Base-by-base conservation (phyloP, 495 filamentous ascomycete species). In the Clavariopsis aquatica region DNA sequence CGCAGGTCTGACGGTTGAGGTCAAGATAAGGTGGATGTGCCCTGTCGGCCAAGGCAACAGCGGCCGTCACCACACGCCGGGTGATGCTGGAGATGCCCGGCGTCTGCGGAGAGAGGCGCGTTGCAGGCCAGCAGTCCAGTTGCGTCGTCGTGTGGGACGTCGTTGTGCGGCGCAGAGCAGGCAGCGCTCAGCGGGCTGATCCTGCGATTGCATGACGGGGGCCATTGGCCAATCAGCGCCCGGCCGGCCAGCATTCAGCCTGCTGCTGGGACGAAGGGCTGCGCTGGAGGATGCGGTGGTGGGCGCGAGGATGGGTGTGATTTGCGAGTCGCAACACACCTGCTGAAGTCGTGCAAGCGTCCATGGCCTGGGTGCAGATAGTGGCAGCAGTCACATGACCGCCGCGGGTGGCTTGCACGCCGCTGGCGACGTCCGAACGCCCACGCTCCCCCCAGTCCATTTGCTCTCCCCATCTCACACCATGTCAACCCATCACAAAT, bases 21-120 rank as follows among this genome's bases (percentile, higher is more conserved):
- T 55, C 51, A 34, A 62, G 52, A 62, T 56, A 62, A 62, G 60
- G 60, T 47, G 49, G 43, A 22, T 2, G 23, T 45, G 31, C 28
- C 6, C 29, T 29, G 31, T 24, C 49, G 6, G 24, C 31, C 27
- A 61, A 62, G 59, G 52, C 24, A 27, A 13, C 36, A 15, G 54
- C 23, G 12, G 9, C 4, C 49, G 24, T 29, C 36, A 15, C 49
- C 20, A 3, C 8, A 8, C 8, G 19, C 1, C 29, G 4, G 59
- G 27, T 31, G 47, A 41, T 23, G 47, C 45, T 9, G 34, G 29
- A 28, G 27, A 60, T 36, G 12, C 12, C 27, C 28, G 23, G 8
- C 38, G 36, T 55, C 43, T 20, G 15, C 23, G 49, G 6, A 56
- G 3, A 45, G 12, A 9, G 60, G 51, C 49, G 51, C 15, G 29